Conservation (phyloP, 2,329 filamentous ascomycete genomes). For the Alternaria longipes region DNA sequence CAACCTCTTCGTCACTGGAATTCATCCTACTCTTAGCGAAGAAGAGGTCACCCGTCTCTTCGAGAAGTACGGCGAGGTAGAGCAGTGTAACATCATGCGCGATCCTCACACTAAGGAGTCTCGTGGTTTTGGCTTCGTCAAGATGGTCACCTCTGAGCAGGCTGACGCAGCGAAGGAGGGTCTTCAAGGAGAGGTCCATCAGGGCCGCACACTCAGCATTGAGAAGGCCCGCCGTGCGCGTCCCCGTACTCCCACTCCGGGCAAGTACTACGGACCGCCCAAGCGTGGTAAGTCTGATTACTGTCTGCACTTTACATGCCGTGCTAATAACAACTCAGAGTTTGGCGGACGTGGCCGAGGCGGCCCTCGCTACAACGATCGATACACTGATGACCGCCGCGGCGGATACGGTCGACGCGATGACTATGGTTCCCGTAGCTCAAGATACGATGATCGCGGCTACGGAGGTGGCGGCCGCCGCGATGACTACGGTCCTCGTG, state of each 20-base stretch:
- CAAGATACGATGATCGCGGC: constrained; percentile 53
- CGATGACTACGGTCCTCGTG: constrained; percentile 51
- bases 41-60: constrained; percentile 93
- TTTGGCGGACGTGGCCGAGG: constrained; percentile 56
- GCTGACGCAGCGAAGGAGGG: constrained; percentile 97
- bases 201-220: constrained; percentile 95
- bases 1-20: constrained; percentile 98
- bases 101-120: constrained; percentile 99
- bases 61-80: constrained; percentile 97
- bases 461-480: constrained; percentile 65
- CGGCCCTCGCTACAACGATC: constrained; percentile 60
- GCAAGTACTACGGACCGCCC: constrained; percentile 98
- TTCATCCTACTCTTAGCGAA: constrained; percentile 90
- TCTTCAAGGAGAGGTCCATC: constrained; percentile 92
- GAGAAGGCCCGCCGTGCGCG: constrained; percentile 97
- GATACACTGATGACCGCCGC: constrained; percentile 58
- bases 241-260: constrained; percentile 93
- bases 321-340: constrained; percentile 48
- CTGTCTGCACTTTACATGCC: not conserved
- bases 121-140: constrained; percentile 98
- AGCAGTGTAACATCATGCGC: constrained; percentile 99
- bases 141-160: constrained; percentile 95
- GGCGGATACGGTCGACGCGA: constrained; percentile 57
- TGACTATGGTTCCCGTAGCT: constrained; percentile 56
- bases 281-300: constrained; percentile 79